Base-by-base conservation (phyloP, 1,284 basidiomycete species). In the Ceratorhiza oryzae-sativae region DNA sequence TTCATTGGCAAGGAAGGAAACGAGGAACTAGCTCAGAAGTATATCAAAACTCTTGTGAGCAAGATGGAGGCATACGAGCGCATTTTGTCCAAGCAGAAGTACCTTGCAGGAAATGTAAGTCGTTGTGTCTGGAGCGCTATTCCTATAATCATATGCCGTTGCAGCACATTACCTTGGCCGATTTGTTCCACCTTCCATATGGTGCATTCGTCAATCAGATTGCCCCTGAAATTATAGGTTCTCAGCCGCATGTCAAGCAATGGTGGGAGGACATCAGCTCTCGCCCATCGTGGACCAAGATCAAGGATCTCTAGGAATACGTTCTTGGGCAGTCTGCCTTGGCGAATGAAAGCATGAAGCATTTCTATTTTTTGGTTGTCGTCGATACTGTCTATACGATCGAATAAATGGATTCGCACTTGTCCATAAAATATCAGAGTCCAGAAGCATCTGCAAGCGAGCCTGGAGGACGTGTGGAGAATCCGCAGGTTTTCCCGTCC, bases 71-170 rank as follows among this genome's bases (percentile, higher is more conserved):
- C 78, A 0, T 87, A 87, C 76, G 85, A 88, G 73, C 74, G 71
- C 2, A 84, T 88, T 61, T 79, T 88, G 30, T 77, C 80, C 61
- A 86, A 85, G 78, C 82, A 85, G 67, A 84, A 82, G 74, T 87
- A 84, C 75, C 74, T 87, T n/a, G 84, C 82, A 30, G 86, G 86
- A 1, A 77, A 87, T 58, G 25, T 34, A 23, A 25, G 51, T 20
- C 10, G 18, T 15, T n/a, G 32, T 49, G 13, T 23, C 48, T 51
- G 42, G 36, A 39, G 36, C 13, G 6, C 36, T n/a, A 45, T 45
- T 8, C 42, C 6, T 39, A 39, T 25, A 36, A n/a, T 23, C n/a
- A 45, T 62, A 72, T 45, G 73, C 61, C 27, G 71, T 1, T 53
- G 60, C 49, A 73, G 72, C 61, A 77, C 39, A 60, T 80, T 61